A percentile compares a stretch with the other conserved stretches of the same genome.
Evolutionary conservation across 768 basidiomycete species (phyloP).

Genomic region (Nidularia sp.): DNA sequence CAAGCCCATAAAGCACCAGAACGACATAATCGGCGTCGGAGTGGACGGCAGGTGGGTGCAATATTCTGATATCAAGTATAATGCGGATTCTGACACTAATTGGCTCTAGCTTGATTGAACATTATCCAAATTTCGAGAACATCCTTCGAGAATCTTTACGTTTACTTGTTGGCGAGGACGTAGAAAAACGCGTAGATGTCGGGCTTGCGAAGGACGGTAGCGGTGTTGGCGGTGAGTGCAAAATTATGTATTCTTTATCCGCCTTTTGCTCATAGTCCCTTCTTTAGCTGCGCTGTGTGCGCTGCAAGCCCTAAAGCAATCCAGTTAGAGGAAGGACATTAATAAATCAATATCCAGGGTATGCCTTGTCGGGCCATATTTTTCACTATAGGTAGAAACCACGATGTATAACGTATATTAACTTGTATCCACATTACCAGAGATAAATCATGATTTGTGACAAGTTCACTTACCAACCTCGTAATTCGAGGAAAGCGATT

Average conservation of each 20-base stretch:
- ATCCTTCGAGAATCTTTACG: constrained; percentile 71
- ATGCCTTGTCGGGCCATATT: constrained; percentile 1
- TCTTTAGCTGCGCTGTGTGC: constrained; percentile 80
- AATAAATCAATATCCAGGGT: constrained; percentile 6
- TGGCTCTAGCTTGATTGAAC: constrained; percentile 73
- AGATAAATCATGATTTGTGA: too few relatives aligned
- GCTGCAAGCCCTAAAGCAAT: constrained; percentile 70
- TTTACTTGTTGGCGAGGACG: constrained; percentile 72
- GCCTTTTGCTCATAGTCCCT: background rate
- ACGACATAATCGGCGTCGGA: constrained; percentile 69
- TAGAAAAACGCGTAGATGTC: constrained; percentile 78
- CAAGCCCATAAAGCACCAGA: constrained; percentile 23
- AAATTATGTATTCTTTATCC: constrained; percentile 5
- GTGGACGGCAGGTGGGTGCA: constrained; percentile 80
- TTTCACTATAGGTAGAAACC: too few relatives aligned
- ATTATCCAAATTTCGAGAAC: constrained; percentile 84
- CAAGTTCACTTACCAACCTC: too few relatives aligned
- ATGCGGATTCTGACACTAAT: background rate
- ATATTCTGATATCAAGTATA: too few relatives aligned
- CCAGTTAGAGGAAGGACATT: constrained; percentile 10
- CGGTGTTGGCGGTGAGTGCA: constrained; percentile 85
- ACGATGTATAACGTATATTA: too few relatives aligned
- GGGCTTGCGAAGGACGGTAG: constrained; percentile 97
- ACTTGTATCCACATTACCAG: too few relatives aligned
- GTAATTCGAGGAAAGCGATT: too few relatives aligned